Evolutionary conservation across 2,329 filamentous ascomycete species (phyloP).

Genomic region (Trichoderma breve): DNA sequence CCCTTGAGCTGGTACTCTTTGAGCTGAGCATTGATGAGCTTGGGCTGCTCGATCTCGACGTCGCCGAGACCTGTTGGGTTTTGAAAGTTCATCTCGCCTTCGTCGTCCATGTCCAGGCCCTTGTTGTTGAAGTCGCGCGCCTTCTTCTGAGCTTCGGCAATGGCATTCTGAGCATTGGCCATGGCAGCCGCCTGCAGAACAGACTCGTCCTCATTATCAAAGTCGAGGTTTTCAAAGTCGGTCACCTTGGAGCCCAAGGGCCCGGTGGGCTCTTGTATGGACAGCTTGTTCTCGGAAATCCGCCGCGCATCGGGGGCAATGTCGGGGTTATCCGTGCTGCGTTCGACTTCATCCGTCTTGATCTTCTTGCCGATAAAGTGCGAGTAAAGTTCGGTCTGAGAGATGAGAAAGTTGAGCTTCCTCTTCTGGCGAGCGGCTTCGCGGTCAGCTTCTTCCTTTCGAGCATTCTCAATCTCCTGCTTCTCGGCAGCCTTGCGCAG

Average conservation of each 20-base stretch:
- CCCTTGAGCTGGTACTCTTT: constrained; percentile 99
- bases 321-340: constrained; percentile 79
- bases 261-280: constrained; percentile 54
- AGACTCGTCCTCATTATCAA: constrained; percentile 90
- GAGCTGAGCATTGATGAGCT: constrained; percentile 86
- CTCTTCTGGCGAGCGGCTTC: constrained; percentile 97
- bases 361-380: constrained; percentile 99
- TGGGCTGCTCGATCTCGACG: constrained; percentile 91
- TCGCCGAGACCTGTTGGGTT: constrained; percentile 94
- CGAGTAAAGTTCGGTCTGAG: constrained; percentile 96
- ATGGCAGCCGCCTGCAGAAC: constrained; percentile 78
- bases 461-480: constrained; percentile 93
- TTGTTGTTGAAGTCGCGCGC: constrained; percentile 88
- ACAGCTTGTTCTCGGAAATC: constrained; percentile 42
- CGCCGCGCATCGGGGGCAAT: constrained; percentile 54
- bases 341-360: constrained; percentile 92
- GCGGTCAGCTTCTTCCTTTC: constrained; percentile 94
- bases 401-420: constrained; percentile 99
- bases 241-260: constrained; percentile 70
- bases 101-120: constrained; percentile 71
- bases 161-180: constrained; percentile 93
- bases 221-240: constrained; percentile 90
- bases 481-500: constrained; percentile 90
- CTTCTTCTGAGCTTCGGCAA: constrained; percentile 90
- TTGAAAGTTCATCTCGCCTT: constrained; percentile 99